These are phyloP conservation scores for Trichoderma asperelloides DNA, from an alignment of 495 filamentous ascomycete species.

Conservation along the genomic window DNA sequence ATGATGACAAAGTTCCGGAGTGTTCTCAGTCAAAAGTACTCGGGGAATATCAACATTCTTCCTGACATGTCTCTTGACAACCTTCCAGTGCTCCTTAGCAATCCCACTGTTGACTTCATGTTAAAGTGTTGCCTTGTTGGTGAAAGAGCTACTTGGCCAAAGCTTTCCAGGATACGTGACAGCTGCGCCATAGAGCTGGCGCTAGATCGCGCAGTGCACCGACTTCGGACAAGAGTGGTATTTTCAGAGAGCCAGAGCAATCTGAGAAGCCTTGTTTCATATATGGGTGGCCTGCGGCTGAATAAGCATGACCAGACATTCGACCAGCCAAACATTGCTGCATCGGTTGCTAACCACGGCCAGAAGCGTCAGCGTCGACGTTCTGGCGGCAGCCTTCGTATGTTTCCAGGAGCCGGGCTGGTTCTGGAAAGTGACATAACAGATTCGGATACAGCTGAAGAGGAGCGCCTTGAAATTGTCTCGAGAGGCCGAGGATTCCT, in stretches of 20 bases:
- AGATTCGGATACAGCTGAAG: conserved; percentile 32
- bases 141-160: conserved; percentile 86
- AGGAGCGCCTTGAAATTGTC: conserved; percentile 32
- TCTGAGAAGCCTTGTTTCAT: neutral
- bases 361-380: neutral
- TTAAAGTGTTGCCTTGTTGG: conserved; percentile 61
- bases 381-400: neutral
- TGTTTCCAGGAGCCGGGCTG: neutral
- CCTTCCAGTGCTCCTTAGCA: conserved; percentile 68
- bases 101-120: conserved; percentile 91
- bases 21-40: conserved; percentile 82
- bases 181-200: conserved; percentile 81
- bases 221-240: conserved; percentile 63
- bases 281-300: neutral
- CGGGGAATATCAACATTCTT: conserved; percentile 91
- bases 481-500: neutral
- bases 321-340: neutral
- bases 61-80: conserved; percentile 68
- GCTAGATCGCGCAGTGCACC: conserved; percentile 72
- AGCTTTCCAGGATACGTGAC: conserved; percentile 70
- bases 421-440: conserved; percentile 17
- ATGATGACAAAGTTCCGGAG: conserved; percentile 68
- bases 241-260: conserved; percentile 60
- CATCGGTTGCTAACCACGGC: neutral
- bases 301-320: neutral